Conservation (phyloP, 2,329 filamentous ascomycete genomes). For the Cercospora sp. region DNA sequence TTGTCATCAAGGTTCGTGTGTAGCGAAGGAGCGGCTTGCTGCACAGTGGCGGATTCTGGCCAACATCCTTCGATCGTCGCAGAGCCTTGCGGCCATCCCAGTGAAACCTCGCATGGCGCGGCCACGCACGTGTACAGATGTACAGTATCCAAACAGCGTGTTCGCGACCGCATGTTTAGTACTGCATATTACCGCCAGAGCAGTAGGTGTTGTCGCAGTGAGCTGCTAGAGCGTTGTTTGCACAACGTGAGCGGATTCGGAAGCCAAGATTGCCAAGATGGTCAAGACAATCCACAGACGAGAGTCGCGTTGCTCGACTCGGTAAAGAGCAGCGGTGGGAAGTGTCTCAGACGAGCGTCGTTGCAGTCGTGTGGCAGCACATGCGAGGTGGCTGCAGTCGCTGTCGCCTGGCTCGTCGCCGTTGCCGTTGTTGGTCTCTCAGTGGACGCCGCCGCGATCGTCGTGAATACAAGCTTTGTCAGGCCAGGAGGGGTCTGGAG, state of each 20-base stretch:
- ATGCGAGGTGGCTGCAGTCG: not conserved
- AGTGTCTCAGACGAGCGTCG: not conserved
- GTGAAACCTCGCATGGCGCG: not conserved
- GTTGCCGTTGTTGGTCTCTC: not conserved
- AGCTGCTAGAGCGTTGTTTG: not conserved
- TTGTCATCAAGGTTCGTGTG: not conserved
- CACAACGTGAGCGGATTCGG: not conserved
- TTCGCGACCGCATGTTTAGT: not conserved
- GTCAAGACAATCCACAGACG: not conserved
- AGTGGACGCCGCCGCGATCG: not conserved
- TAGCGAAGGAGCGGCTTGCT: not conserved
- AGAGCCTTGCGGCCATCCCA: not conserved
- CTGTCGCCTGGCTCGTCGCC: not conserved
- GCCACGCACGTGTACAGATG: not conserved
- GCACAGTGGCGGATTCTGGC: not conserved
- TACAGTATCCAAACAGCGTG: not conserved
- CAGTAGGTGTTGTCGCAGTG: not conserved
- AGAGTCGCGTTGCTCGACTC: not conserved
- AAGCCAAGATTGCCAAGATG: not conserved
- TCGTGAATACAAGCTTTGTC: slow-evolving; percentile 19
- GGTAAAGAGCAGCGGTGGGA: not conserved
- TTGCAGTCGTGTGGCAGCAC: not conserved
- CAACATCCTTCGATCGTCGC: not conserved
- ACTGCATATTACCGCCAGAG: not conserved
- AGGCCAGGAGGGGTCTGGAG: not conserved